Evolutionary conservation across 2,329 filamentous ascomycete species (phyloP).

Genomic region (Raffaelea albimanens): DNA sequence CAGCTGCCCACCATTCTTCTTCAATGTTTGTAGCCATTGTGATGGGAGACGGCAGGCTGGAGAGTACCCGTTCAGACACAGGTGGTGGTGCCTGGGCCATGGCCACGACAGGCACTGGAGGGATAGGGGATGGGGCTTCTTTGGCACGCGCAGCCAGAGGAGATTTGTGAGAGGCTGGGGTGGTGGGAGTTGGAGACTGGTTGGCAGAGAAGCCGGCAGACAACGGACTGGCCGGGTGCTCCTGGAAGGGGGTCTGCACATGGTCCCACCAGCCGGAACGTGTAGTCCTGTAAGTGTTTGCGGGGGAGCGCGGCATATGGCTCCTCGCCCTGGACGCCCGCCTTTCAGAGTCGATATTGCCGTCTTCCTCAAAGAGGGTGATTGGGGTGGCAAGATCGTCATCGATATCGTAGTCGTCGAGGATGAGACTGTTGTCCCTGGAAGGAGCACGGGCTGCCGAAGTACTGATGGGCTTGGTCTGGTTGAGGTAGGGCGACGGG

Average conservation of each 20-base stretch:
- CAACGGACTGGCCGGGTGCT: slow-evolving; percentile 32
- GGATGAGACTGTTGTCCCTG: slow-evolving; percentile 15
- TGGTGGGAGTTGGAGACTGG: slow-evolving; percentile 17
- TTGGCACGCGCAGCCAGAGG: slow-evolving; percentile 3
- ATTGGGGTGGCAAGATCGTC: slow-evolving; percentile 43
- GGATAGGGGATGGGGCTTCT: not conserved
- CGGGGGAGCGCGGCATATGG: slow-evolving; percentile 25
- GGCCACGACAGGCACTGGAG: too few relatives aligned
- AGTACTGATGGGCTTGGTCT: too few relatives aligned
- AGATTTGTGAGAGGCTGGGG: slow-evolving; percentile 4
- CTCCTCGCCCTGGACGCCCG: slow-evolving; percentile 28
- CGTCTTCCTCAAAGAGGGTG: slow-evolving; percentile 65
- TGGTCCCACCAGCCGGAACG: slow-evolving; percentile 72
- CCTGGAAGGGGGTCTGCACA: slow-evolving; percentile 59
- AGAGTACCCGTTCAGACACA: too few relatives aligned
- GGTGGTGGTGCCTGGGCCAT: too few relatives aligned
- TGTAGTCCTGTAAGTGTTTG: slow-evolving; percentile 35
- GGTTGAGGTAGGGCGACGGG: slow-evolving; percentile 32
- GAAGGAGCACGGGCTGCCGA: slow-evolving; percentile 12
- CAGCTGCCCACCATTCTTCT: too few relatives aligned
- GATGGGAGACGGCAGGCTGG: too few relatives aligned
- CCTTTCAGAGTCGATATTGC: slow-evolving; percentile 28
- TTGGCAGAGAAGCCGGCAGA: too few relatives aligned
- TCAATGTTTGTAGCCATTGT: too few relatives aligned
- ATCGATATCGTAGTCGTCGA: slow-evolving; percentile 42